These are phyloP conservation scores for Diplodia scrobiculata DNA, from an alignment of 2,329 filamentous ascomycete species.

Conservation along the genomic window DNA sequence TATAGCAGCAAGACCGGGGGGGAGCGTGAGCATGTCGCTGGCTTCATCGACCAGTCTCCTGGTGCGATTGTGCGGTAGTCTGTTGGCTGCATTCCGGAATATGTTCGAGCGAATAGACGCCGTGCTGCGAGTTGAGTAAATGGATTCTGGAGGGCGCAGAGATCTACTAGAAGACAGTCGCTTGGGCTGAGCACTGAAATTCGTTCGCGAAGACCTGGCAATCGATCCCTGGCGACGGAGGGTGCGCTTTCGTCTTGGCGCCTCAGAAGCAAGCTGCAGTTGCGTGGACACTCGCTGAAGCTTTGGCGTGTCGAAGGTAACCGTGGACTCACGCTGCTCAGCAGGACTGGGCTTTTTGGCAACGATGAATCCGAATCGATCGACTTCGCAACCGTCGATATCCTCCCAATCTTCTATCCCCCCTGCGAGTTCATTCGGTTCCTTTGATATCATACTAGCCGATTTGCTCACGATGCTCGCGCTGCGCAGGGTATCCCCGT, in stretches of 20 bases:
- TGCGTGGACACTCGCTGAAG: constrained; percentile 63
- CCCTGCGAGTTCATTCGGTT: constrained; percentile 60
- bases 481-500: constrained; percentile 34
- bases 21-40: constrained; percentile 65
- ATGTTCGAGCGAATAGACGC: constrained; percentile 45
- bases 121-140: constrained; percentile 45
- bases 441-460: constrained; percentile 48
- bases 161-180: constrained; percentile 49
- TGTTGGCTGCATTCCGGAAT: constrained; percentile 57
- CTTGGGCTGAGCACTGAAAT: constrained; percentile 42
- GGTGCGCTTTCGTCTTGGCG: constrained; percentile 57
- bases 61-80: constrained; percentile 56
- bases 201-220: constrained; percentile 46
- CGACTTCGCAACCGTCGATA: constrained; percentile 60
- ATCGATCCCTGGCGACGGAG: constrained; percentile 55
- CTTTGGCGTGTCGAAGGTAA: constrained; percentile 44
- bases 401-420: constrained; percentile 68
- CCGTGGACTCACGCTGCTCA: constrained; percentile 38
- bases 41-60: constrained; percentile 61
- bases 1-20: constrained; percentile 50
- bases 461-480: constrained; percentile 34
- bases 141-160: constrained; percentile 47
- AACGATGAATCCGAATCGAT: constrained; percentile 67
- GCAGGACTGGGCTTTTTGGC: constrained; percentile 46
- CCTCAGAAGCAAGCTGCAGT: constrained; percentile 58